Evolutionary conservation across 768 basidiomycete species (phyloP).

Genomic region (Termitomyces sp.): DNA sequence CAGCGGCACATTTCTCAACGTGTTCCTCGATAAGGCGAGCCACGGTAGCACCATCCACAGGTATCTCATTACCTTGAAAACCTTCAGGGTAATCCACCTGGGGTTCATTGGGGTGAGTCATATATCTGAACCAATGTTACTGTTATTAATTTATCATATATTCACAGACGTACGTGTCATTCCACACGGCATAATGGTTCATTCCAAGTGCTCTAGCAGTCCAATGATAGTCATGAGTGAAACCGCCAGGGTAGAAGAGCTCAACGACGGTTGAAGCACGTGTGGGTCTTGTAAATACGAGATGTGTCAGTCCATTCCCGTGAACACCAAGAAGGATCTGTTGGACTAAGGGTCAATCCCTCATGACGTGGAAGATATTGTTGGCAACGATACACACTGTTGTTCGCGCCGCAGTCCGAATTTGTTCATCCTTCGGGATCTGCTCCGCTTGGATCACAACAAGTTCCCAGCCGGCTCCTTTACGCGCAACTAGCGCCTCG

Average conservation of each 20-base stretch:
- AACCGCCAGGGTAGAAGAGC: conserved; percentile 76
- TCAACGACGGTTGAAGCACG: conserved; percentile 79
- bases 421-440: conserved; percentile 71
- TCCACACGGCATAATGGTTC: conserved; percentile 75
- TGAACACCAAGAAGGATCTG: conserved; percentile 71
- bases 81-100: conserved; percentile 70
- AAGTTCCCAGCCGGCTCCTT: conserved; percentile 48
- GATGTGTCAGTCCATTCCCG: conserved; percentile 78
- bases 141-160: neutral
- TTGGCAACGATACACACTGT: conserved; percentile 42
- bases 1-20: conserved; percentile 17
- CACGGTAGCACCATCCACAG: conserved; percentile 60
- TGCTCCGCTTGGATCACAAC: conserved; percentile 57
- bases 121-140: conserved; percentile 12
- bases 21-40: conserved; percentile 71
- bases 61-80: conserved; percentile 77
- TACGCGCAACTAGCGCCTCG: conserved; percentile 39
- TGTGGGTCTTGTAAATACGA: conserved; percentile 79
- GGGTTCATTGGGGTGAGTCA: conserved; percentile 40
- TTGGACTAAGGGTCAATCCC: neutral
- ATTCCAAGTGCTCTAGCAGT: conserved; percentile 69
- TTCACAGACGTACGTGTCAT: conserved; percentile 52
- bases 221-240: conserved; percentile 86
- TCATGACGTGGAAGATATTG: neutral
- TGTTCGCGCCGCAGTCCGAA: conserved; percentile 56